A percentile compares a stretch with the other conserved stretches of the same genome.
Evolutionary conservation across 306 rosid species (phyloP).

Genomic region (Trifolium pratense): DNA sequence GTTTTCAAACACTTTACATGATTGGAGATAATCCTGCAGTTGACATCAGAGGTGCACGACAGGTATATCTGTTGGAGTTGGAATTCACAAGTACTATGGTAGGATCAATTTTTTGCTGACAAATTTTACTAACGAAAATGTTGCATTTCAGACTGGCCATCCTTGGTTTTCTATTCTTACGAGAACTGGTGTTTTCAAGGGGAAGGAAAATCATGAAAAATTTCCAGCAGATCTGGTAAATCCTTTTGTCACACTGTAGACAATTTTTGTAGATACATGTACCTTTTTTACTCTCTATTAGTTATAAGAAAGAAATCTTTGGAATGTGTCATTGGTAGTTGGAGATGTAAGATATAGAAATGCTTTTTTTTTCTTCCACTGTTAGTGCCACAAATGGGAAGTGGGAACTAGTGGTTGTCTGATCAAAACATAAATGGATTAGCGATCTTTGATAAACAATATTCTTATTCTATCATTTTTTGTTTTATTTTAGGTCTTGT

Average conservation of each 20-base stretch:
- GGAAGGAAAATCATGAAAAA: conserved; percentile 69
- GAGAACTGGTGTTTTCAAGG: conserved; percentile 91
- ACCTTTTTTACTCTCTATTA: neutral
- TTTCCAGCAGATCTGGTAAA: conserved; percentile 61
- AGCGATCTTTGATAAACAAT: conserved; percentile 2
- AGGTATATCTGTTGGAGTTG: conserved; percentile 55
- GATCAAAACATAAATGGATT: conserved; percentile 7
- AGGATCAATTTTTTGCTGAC: conserved; percentile 26
- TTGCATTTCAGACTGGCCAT: conserved; percentile 71
- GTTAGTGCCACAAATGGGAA: neutral
- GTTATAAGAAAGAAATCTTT: conserved; percentile 1
- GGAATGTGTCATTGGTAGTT: conserved; percentile 20
- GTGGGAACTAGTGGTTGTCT: conserved; percentile 12
- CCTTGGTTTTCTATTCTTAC: conserved; percentile 99
- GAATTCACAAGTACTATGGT: conserved; percentile 25
- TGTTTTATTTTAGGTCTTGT: neutral
- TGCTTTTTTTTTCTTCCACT: neutral
- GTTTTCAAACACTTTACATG: conserved; percentile 78
- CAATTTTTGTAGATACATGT: neutral
- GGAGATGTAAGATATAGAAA: conserved; percentile 3
- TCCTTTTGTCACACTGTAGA: conserved; percentile 25
- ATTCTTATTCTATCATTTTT: conserved; percentile 1
- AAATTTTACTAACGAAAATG: conserved; percentile 8
- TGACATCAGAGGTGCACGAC: conserved; percentile 78
- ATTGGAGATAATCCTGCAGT: conserved; percentile 94